These are phyloP conservation scores for Skeletonema menzelii DNA, from an alignment of 108 stramenopile species.

Conservation along the genomic window DNA sequence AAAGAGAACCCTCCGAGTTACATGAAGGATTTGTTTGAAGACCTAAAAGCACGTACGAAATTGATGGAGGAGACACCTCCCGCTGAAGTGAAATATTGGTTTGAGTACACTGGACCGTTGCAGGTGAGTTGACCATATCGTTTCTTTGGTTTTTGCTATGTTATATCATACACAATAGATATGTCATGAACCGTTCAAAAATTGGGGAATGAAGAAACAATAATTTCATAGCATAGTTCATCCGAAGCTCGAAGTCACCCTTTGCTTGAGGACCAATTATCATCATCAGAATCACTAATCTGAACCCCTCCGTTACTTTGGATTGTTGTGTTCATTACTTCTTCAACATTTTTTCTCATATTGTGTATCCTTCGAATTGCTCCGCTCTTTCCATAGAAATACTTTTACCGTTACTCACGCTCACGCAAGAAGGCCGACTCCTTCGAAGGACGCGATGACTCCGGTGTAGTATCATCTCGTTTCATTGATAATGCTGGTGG, in stretches of 20 bases:
- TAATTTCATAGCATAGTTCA: constrained; percentile 1
- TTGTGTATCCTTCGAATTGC: neutral
- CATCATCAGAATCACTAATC: constrained; percentile 62
- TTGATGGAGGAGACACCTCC: constrained; percentile 85
- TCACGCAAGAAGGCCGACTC: constrained; percentile 86
- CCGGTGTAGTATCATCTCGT: constrained; percentile 80
- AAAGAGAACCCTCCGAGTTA: constrained; percentile 55
- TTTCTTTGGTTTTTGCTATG: neutral
- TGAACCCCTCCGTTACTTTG: constrained; percentile 21
- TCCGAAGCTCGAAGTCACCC: neutral
- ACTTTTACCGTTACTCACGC: constrained; percentile 84
- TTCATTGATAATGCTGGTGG: constrained; percentile 66
- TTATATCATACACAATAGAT: neutral
- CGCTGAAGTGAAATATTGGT: constrained; percentile 91
- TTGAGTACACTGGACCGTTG: constrained; percentile 86
- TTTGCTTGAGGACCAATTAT: constrained; percentile 53
- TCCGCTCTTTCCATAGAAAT: constrained; percentile 62
- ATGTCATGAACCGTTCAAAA: neutral
- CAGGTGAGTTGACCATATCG: constrained; percentile 56
- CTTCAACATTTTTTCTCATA: neutral
- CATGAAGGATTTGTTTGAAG: constrained; percentile 69
- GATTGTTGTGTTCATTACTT: neutral
- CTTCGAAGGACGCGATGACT: constrained; percentile 89
- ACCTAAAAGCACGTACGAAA: constrained; percentile 73
- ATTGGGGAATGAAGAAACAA: constrained; percentile 12